Percentiles rank a stretch among this genome's conserved stretches.
phyloP scores from a whole-genome alignment of 2,329 filamentous ascomycete species.

The Blastomyces parvus region DNA sequence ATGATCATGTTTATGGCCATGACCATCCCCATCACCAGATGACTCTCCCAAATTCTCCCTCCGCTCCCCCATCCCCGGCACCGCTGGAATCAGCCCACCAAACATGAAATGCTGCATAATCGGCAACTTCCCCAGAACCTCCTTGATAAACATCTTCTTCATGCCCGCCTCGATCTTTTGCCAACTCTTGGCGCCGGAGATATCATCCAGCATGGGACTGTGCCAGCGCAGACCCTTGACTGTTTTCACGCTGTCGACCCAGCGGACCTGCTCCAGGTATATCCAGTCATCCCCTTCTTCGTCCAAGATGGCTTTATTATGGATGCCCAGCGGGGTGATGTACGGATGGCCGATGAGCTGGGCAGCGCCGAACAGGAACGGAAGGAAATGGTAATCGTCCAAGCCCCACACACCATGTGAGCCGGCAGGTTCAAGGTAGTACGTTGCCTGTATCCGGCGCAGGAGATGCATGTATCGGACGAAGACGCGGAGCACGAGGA shows the following conservation, averaged over 20 bases:
- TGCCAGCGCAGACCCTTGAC: slow-evolving; percentile 94
- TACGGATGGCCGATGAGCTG: slow-evolving; percentile 79
- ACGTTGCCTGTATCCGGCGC: slow-evolving; percentile 78
- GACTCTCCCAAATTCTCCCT: slow-evolving; percentile 49
- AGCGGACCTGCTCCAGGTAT: slow-evolving; percentile 85
- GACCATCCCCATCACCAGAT: slow-evolving; percentile 52
- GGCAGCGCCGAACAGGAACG: slow-evolving; percentile 87
- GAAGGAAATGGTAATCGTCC: slow-evolving; percentile 94
- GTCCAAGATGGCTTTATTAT: slow-evolving; percentile 78
- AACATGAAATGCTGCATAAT: slow-evolving; percentile 99
- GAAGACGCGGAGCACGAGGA: slow-evolving; percentile 70
- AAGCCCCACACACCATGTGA: slow-evolving; percentile 97
- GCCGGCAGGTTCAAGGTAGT: slow-evolving; percentile 93
- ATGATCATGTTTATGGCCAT: slow-evolving; percentile 56
- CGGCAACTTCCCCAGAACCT: slow-evolving; percentile 84
- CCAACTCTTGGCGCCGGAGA: slow-evolving; percentile 83
- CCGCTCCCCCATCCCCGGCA: slow-evolving; percentile 59
- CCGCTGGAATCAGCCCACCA: slow-evolving; percentile 71
- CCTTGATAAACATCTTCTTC: slow-evolving; percentile 91
- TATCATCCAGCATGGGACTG: slow-evolving; percentile 96
- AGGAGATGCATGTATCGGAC: slow-evolving; percentile 74
- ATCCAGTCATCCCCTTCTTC: slow-evolving; percentile 76
- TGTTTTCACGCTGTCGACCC: slow-evolving; percentile 94
- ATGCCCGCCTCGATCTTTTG: slow-evolving; percentile 87
- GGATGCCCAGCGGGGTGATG: slow-evolving; percentile 70